A percentile compares a stretch with the other conserved stretches of the same genome.
These are phyloP conservation scores for Gentiana macrophylla DNA, from an alignment of 257 asterid genomes.

Conservation along the genomic window DNA sequence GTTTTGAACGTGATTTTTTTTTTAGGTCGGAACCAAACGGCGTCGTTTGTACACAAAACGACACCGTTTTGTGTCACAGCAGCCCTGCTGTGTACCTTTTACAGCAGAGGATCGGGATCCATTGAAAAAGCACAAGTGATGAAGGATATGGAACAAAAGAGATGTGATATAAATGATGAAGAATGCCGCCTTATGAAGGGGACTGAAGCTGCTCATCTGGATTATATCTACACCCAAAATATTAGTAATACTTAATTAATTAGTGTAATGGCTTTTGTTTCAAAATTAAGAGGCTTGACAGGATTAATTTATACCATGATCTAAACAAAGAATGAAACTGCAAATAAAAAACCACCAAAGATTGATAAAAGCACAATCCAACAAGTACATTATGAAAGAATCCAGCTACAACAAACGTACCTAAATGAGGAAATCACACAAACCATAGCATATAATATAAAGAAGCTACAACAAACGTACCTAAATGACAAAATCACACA, in stretches of 20 bases:
- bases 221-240: constrained; percentile 58
- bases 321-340: too few relatives aligned
- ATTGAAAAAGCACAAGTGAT: not conserved
- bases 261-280: not conserved
- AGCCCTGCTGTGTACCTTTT: too few relatives aligned
- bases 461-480: not conserved
- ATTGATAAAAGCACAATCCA: too few relatives aligned
- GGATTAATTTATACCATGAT: too few relatives aligned
- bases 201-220: constrained; percentile 46
- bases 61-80: too few relatives aligned
- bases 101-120: not conserved
- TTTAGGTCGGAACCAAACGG: too few relatives aligned
- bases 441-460: too few relatives aligned
- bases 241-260: constrained; percentile 27
- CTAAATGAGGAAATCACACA: not conserved
- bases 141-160: constrained; percentile 20
- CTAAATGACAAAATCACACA: not conserved
- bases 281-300: too few relatives aligned
- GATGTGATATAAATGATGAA: constrained; percentile 40
- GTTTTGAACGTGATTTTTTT: too few relatives aligned
- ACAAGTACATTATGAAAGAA: too few relatives aligned
- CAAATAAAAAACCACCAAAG: constrained; percentile 9
- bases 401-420: not conserved
- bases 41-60: too few relatives aligned
- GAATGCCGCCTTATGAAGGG: constrained; percentile 53